phyloP scores from a whole-genome alignment of 306 rosid genomes.

The Dryas alaskensis region DNA sequence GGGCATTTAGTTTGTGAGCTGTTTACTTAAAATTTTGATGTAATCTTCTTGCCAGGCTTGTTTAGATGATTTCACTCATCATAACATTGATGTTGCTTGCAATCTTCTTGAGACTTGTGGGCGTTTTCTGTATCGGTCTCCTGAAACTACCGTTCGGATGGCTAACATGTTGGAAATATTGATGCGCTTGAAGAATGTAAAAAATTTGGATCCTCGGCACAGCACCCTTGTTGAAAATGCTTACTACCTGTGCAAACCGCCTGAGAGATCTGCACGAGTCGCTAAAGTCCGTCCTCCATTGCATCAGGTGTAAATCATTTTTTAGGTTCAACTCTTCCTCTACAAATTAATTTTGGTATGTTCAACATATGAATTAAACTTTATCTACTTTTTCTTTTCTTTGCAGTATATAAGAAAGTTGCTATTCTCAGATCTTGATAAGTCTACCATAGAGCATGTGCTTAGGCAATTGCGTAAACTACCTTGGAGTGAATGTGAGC shows the following conservation, averaged over 20 bases:
- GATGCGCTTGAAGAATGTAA: constrained; percentile 97
- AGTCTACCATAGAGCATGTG: constrained; percentile 89
- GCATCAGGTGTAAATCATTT: constrained; percentile 70
- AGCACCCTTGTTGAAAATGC: constrained; percentile 99
- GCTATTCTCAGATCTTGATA: constrained; percentile 94
- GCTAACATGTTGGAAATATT: constrained; percentile 97
- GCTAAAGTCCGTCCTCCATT: constrained; percentile 96
- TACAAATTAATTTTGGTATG: constrained; percentile 3
- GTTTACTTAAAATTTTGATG: background rate
- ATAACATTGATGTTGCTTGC: constrained; percentile 99
- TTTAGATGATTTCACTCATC: constrained; percentile 96
- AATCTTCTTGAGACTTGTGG: constrained; percentile 98
- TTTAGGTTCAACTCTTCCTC: background rate
- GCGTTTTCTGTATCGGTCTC: constrained; percentile 94
- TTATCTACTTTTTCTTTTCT: background rate
- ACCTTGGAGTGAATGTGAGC: constrained; percentile 96
- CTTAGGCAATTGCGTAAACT: constrained; percentile 96
- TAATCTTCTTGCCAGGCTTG: constrained; percentile 63
- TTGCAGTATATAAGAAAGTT: constrained; percentile 92
- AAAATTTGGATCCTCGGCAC: constrained; percentile 99
- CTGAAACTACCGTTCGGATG: constrained; percentile 94
- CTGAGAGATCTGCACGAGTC: constrained; percentile 93
- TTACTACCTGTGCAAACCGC: constrained; percentile 97
- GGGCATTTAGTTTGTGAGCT: constrained; percentile 7
- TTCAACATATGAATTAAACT: constrained; percentile 12